A percentile compares a stretch with the other conserved stretches of the same genome.
phyloP scores from a whole-genome alignment of 208 protist species.

The Porcisia hertigi region DNA sequence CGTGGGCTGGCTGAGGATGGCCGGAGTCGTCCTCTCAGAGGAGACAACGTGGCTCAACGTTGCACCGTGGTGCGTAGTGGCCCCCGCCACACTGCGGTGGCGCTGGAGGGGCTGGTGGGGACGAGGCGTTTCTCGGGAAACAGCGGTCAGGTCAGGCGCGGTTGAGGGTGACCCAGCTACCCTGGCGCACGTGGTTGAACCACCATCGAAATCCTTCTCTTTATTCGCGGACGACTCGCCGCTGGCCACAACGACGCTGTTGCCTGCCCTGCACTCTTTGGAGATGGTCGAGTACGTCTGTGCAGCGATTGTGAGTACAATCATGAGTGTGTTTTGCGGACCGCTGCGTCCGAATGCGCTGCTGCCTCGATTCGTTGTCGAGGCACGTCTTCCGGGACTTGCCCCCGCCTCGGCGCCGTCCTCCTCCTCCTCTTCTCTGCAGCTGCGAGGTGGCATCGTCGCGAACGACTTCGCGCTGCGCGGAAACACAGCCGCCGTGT shows the following conservation, averaged over 20 bases:
- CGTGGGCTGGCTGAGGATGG: slow-evolving; percentile 47
- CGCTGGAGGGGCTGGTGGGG: neutral
- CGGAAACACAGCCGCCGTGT: slow-evolving; percentile 35
- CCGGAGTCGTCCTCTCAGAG: slow-evolving; percentile 40
- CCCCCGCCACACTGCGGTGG: slow-evolving; percentile 1
- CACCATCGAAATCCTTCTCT: neutral
- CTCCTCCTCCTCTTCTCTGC: neutral
- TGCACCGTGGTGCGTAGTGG: slow-evolving; percentile 27
- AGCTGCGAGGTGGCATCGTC: slow-evolving; percentile 41
- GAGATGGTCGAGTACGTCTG: slow-evolving; percentile 67
- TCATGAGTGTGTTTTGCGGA: slow-evolving; percentile 62
- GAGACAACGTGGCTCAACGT: slow-evolving; percentile 67
- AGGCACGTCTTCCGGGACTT: slow-evolving; percentile 26
- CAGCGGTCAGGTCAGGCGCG: neutral
- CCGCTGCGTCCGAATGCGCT: slow-evolving; percentile 31
- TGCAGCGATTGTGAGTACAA: slow-evolving; percentile 41
- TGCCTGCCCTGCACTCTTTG: slow-evolving; percentile 55
- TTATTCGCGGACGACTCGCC: neutral
- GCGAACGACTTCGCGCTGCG: slow-evolving; percentile 52
- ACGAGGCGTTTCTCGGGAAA: neutral
- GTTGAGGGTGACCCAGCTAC: neutral
- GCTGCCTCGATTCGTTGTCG: slow-evolving; percentile 21
- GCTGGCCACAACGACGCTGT: slow-evolving; percentile 35
- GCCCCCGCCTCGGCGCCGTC: slow-evolving; percentile 1
- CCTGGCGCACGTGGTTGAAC: neutral